phyloP scores from a whole-genome alignment of 768 basidiomycete species.

The Tricholoma matsutake region DNA sequence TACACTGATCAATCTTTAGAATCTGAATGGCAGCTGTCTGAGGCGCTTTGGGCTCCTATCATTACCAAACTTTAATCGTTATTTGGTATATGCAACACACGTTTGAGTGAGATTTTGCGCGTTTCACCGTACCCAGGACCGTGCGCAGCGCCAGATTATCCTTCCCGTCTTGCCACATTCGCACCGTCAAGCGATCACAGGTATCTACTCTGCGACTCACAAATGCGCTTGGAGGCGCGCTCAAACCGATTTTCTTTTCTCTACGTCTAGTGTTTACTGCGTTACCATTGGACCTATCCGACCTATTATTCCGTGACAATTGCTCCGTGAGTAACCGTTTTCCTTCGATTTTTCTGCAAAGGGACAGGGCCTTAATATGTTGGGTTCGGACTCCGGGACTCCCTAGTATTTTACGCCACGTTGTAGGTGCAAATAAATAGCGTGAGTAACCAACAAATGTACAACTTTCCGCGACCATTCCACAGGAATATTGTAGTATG shows the following conservation, averaged over 20 bases:
- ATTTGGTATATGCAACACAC: background rate
- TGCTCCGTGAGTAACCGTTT: background rate
- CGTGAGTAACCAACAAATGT: background rate
- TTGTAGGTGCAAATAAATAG: background rate
- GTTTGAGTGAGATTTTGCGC: background rate
- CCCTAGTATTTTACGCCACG: background rate
- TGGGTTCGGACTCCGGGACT: background rate
- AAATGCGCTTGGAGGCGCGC: background rate
- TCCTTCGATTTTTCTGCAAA: background rate
- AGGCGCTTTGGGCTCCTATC: background rate
- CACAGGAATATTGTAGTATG: slow-evolving; percentile 22
- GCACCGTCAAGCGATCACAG: too few relatives aligned
- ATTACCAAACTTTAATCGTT: background rate
- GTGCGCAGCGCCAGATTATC: too few relatives aligned
- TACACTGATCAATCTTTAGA: background rate
- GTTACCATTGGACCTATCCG: background rate
- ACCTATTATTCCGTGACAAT: background rate
- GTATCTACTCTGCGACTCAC: too few relatives aligned
- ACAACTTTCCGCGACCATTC: background rate
- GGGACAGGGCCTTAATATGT: background rate
- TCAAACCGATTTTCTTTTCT: background rate
- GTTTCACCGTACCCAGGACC: background rate
- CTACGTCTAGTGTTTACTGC: background rate
- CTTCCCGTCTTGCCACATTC: too few relatives aligned
- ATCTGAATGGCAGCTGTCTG: background rate